phyloP scores from a whole-genome alignment of 345 rosid species.

The Eucalyptus brandiana region DNA sequence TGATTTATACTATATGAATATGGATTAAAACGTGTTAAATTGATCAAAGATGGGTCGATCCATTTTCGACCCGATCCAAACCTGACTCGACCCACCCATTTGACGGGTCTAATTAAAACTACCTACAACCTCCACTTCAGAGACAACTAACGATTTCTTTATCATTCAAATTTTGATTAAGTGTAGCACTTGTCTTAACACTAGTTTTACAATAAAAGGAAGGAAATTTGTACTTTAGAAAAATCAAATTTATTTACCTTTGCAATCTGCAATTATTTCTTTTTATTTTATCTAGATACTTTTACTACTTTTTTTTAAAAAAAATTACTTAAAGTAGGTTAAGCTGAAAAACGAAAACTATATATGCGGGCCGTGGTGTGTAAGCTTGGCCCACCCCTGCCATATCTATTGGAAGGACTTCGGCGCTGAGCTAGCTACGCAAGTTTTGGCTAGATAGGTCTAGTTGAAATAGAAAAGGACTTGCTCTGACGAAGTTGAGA shows the following conservation, averaged over 20 bases:
- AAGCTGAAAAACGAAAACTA: background rate
- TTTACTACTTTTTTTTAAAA: background rate
- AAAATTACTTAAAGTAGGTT: background rate
- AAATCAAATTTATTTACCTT: background rate
- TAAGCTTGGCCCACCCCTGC: background rate
- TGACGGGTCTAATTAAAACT: background rate
- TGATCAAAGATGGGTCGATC: fast-evolving
- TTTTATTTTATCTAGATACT: background rate
- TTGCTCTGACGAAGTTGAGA: background rate
- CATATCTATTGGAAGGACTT: background rate
- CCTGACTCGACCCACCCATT: too few relatives aligned
- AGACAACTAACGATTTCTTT: background rate
- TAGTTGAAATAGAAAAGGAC: background rate
- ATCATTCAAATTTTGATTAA: background rate
- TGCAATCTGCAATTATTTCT: background rate
- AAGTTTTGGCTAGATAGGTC: background rate
- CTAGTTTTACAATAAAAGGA: background rate
- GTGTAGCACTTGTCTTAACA: background rate
- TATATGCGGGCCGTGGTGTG: background rate
- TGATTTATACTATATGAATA: too few relatives aligned
- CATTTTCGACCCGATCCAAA: too few relatives aligned
- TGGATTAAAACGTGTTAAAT: too few relatives aligned
- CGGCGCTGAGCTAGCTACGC: background rate
- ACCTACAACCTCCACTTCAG: background rate
- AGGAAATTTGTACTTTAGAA: background rate